phyloP scores from a whole-genome alignment of 1,284 basidiomycete genomes.

The Ustanciosporium gigantosporum region DNA sequence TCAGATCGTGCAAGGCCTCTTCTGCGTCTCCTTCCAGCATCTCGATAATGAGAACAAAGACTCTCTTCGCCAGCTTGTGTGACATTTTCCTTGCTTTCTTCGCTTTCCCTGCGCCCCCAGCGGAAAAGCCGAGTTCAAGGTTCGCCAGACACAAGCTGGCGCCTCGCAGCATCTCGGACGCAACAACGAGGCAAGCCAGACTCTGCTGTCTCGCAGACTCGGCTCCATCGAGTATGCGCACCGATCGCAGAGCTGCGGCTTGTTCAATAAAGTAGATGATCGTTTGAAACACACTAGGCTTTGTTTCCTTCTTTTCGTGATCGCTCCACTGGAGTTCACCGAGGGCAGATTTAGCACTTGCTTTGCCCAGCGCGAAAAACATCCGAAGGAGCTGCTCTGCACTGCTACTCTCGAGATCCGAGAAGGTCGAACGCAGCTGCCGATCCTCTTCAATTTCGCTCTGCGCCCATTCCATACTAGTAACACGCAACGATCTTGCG shows the following conservation, averaged over 20 bases:
- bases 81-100: conserved; percentile 33
- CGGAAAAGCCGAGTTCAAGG: conserved; percentile 5
- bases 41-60: conserved; percentile 25
- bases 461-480: not conserved
- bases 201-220: not conserved
- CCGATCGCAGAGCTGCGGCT: not conserved
- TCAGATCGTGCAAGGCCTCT: too few species aligned
- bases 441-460: not conserved
- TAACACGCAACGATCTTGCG: not conserved
- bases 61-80: conserved; percentile 32
- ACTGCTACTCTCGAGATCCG: not conserved
- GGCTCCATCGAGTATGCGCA: not conserved
- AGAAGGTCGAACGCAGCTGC: not conserved
- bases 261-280: not conserved
- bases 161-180: conserved; percentile 35
- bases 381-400: not conserved
- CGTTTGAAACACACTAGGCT: too few species aligned
- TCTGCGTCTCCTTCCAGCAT: conserved; percentile 42
- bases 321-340: not conserved
- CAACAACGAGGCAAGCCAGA: conserved; percentile 23
- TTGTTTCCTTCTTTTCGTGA: not conserved
- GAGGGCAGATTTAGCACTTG: not conserved
- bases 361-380: not conserved
- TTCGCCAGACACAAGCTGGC: conserved; percentile 27
- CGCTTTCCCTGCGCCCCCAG: conserved; percentile 7